A percentile compares a stretch with the other conserved stretches of the same genome.
Conservation (phyloP, 176 grass and related monocot species). For the Carex myosuroides region DNA sequence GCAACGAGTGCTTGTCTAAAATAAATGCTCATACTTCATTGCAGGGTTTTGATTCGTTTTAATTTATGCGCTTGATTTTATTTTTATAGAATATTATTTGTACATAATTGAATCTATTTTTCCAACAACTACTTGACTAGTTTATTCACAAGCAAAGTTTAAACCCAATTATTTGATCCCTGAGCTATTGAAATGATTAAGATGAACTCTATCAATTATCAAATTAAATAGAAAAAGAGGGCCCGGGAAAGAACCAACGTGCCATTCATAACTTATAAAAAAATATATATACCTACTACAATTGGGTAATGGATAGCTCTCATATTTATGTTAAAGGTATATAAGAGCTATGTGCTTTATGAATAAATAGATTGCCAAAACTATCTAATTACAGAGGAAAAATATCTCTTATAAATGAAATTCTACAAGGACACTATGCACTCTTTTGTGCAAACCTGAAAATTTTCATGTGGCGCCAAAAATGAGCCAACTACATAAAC, state of each 20-base stretch:
- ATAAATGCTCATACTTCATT: too few relatives aligned
- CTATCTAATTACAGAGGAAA: conserved; percentile 8
- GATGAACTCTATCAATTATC: neutral
- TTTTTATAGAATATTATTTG: too few relatives aligned
- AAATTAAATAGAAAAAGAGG: too few relatives aligned
- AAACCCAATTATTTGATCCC: neutral
- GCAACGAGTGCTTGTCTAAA: too few relatives aligned
- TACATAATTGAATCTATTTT: neutral
- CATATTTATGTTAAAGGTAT: neutral
- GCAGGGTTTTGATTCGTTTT: too few relatives aligned
- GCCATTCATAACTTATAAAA: too few relatives aligned
- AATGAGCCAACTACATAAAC: conserved; percentile 5
- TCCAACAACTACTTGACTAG: neutral
- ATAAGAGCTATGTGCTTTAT: neutral
- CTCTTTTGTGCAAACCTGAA: neutral
- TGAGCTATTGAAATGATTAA: neutral
- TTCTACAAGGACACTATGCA: neutral
- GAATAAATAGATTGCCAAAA: neutral
- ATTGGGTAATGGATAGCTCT: too few relatives aligned
- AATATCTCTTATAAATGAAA: neutral
- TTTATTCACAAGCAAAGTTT: neutral
- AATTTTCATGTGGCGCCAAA: conserved; percentile 2
- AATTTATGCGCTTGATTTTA: too few relatives aligned
- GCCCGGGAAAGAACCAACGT: too few relatives aligned
- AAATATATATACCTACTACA: too few relatives aligned